Base-by-base conservation (phyloP, 2,329 filamentous ascomycete genomes). In the Ophiostoma quercus region DNA sequence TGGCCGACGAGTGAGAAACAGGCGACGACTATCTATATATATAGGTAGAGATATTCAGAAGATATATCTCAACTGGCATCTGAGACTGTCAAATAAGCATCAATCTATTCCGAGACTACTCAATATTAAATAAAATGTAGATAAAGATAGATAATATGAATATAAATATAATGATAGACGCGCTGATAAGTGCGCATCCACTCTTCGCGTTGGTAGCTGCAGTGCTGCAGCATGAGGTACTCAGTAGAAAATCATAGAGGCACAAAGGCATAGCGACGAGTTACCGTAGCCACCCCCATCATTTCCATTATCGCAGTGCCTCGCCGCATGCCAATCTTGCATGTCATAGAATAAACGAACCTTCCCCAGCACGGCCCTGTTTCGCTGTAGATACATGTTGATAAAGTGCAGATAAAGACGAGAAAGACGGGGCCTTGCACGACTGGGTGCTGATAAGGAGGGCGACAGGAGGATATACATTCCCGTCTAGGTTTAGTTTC, bases 131-230 rank as follows among this genome's bases (percentile, higher is more conserved):
- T 43, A 12, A 43, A 14, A n/a, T 54, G 47, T 9, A 54, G 34
- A 41, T 69, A n/a, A 66, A 51, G 67, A 67, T 63, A 62, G 9
- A 62, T 57, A 62, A 62, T 41, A 11, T 41, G 11, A 60, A 60
- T 32, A 32, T 29, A 29, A 62, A 62, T 57, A 14, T 25, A 57
- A 14, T 57, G 51, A 25, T 25, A 57, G 51, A 57, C 51, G 22
- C 51, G 51, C 51, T 57, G 51, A 57, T 29, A 25, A 57, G 39
- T 14, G 12, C 12, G 22, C 51, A 22, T 57, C 51, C 51, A 57
- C 51, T 25, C 57, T 62, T 4, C 57, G 11, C 25, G 43, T 47
- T 47, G 43, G 43, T n/a, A 47, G 43, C 43, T 47, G 43, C 16
- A 47, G 16, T 6, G 43, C 39, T 12, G 9, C 11, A 41, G 11